Evolutionary conservation across 2,329 filamentous ascomycete species (phyloP), one percentile per base, ranked within the genome.

Genomic region (Pezizomycotina sp.): DNA sequence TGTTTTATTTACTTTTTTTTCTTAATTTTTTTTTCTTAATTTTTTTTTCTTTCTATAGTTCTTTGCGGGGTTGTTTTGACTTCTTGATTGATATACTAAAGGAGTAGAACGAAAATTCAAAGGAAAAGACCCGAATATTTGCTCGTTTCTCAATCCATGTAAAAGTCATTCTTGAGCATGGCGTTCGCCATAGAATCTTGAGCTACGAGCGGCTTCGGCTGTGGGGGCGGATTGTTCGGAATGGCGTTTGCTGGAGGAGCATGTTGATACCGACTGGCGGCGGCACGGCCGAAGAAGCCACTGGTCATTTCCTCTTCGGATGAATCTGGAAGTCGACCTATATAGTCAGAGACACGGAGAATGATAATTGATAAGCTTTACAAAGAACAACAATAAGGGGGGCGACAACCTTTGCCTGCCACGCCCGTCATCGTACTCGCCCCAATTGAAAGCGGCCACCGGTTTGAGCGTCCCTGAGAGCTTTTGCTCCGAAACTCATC

Each of bases 81-180:
- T n/a, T n/a, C n/a, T n/a, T n/a, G n/a, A n/a, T n/a, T n/a, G n/a
- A n/a, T n/a, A n/a, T n/a, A n/a, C n/a, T n/a, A n/a, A n/a, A n/a
- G n/a, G n/a, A n/a, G n/a, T n/a, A n/a, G n/a, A n/a, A n/a, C n/a
- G n/a, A n/a, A 24, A 24, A 24, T 24, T 24, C 22, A 29, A 14
- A 29, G 27, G 9, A 14, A 7, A 29, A 29, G 8, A 15, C 8
- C 8, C 7, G 27, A 8, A 8, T 13, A 9, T 25, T 31, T 15
- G 39, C n/a, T 24, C n/a, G 8, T 24, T 8, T 8, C 24, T 49
- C 65, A 92, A 55, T 93, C 84, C 83, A 95, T 93, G 63, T 89
- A 89, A 53, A 98, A 95, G 54, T 98, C 89, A 28, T 86, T 89
- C 62, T 92, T 89, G 49, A 98, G 68, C 52, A 98, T 95, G 49